Percentiles rank a stretch among this genome's conserved stretches.
These are phyloP conservation scores for Lyophyllum atratum DNA, from an alignment of 768 basidiomycete species.

Conservation along the genomic window DNA sequence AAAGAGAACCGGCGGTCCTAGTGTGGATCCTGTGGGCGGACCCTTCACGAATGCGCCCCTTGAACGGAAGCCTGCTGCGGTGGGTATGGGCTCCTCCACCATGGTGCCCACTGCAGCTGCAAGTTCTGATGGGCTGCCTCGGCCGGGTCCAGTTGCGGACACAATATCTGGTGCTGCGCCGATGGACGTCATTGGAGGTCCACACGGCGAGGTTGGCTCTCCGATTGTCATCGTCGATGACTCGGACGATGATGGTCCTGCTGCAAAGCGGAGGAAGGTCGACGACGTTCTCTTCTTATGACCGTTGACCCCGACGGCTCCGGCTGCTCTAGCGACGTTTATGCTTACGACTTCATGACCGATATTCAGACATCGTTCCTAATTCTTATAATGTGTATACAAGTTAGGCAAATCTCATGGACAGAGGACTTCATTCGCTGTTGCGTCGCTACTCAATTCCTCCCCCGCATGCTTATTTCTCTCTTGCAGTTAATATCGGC, in stretches of 20 bases:
- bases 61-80: conserved; percentile 18
- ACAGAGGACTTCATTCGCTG: too few relatives aligned
- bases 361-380: background rate
- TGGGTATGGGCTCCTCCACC: background rate
- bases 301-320: background rate
- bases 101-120: background rate
- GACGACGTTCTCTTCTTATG: conserved; percentile 26
- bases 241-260: conserved; percentile 56
- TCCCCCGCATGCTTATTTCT: background rate
- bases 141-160: conserved; percentile 8
- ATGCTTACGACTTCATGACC: conserved; percentile 3
- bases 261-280: conserved; percentile 57
- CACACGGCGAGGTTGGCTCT: conserved; percentile 38
- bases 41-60: conserved; percentile 52
- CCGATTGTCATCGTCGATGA: conserved; percentile 69
- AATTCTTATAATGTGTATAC: background rate
- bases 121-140: conserved; percentile 5
- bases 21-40: conserved; percentile 16
- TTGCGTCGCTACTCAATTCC: background rate
- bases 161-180: conserved; percentile 33
- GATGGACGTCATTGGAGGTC: conserved; percentile 21
- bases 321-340: background rate
- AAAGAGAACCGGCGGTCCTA: conserved; percentile 23
- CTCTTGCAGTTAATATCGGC: background rate
- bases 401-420: background rate